Percentiles rank a stretch among this genome's conserved stretches.
Conservation (phyloP, 352 stramenopile genomes). For the Globisporangium takayamanum region DNA sequence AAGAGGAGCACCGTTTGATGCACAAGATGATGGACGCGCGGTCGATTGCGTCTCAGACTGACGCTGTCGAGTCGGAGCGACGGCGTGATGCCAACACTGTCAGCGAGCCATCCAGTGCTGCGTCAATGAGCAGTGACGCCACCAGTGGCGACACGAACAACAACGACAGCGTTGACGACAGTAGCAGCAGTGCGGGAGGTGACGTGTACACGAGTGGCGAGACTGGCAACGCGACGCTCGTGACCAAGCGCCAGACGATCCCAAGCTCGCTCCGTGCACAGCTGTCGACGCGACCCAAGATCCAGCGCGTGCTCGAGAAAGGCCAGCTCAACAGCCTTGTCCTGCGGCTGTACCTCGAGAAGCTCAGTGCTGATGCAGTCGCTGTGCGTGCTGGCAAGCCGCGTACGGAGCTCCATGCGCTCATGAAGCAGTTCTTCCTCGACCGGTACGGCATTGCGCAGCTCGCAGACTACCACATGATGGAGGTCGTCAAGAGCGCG, state of each 20-base stretch:
- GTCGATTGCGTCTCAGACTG: slow-evolving; percentile 36
- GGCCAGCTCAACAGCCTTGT: slow-evolving; percentile 34
- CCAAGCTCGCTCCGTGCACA: slow-evolving; percentile 41
- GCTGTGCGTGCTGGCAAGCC: slow-evolving; percentile 19
- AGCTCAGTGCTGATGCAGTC: slow-evolving; percentile 42
- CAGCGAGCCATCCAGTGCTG: slow-evolving; percentile 10
- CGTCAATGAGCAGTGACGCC: neutral
- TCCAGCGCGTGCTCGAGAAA: slow-evolving; percentile 52
- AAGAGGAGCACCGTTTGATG: slow-evolving; percentile 41
- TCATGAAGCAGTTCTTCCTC: slow-evolving; percentile 58
- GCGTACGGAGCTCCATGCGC: slow-evolving; percentile 29
- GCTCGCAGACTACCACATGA: slow-evolving; percentile 62
- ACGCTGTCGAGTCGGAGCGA: slow-evolving; percentile 12
- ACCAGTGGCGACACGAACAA: neutral
- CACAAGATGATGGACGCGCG: slow-evolving; percentile 45
- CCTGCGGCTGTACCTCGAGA: slow-evolving; percentile 40
- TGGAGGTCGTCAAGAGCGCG: slow-evolving; percentile 61
- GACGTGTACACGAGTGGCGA: slow-evolving; percentile 8
- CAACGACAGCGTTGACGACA: slow-evolving; percentile 11
- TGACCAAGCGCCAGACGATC: slow-evolving; percentile 41
- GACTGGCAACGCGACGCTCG: slow-evolving; percentile 20
- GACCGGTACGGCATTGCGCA: slow-evolving; percentile 42
- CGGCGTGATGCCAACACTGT: slow-evolving; percentile 11
- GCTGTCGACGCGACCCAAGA: slow-evolving; percentile 36
- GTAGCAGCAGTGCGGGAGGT: neutral